Conservation (phyloP, 78 protist genomes). For the Polysphondylium violaceum region DNA sequence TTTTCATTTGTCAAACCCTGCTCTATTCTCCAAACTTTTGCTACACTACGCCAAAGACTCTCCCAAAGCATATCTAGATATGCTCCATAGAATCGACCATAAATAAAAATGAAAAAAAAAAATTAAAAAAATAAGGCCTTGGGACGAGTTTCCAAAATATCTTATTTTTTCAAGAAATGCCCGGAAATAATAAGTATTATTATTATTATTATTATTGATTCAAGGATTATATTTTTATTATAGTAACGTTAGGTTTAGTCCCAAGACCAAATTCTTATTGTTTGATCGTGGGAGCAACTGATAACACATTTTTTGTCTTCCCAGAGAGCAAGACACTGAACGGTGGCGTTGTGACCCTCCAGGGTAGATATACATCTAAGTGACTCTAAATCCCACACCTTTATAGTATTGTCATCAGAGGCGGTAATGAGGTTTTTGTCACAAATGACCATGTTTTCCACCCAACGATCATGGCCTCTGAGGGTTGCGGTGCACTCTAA, state of each 20-base stretch:
- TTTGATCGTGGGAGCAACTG: slow-evolving; percentile 56
- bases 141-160: too few relatives aligned
- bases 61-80: too few relatives aligned
- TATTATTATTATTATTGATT: too few relatives aligned
- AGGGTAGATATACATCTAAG: slow-evolving; percentile 45
- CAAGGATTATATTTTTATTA: too few relatives aligned
- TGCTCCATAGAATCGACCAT: too few relatives aligned
- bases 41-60: too few relatives aligned
- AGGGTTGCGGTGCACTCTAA: slow-evolving; percentile 39
- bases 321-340: slow-evolving; percentile 68
- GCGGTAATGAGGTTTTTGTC: slow-evolving; percentile 59
- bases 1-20: too few relatives aligned
- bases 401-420: slow-evolving; percentile 57
- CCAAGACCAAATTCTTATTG: slow-evolving; percentile 62
- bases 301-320: slow-evolving; percentile 43
- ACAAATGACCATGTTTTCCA: slow-evolving; percentile 44
- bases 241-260: not conserved
- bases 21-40: too few relatives aligned
- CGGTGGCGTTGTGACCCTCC: slow-evolving; percentile 76
- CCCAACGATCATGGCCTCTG: slow-evolving; percentile 76
- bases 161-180: too few relatives aligned
- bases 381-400: slow-evolving; percentile 80
- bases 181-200: too few relatives aligned
- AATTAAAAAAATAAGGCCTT: too few relatives aligned
- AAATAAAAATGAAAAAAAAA: too few relatives aligned